Evolutionary conservation across 202 grass and related monocot species (phyloP), one percentile per base, ranked within the genome.

Genomic region (Hordeum pubiflorum): DNA sequence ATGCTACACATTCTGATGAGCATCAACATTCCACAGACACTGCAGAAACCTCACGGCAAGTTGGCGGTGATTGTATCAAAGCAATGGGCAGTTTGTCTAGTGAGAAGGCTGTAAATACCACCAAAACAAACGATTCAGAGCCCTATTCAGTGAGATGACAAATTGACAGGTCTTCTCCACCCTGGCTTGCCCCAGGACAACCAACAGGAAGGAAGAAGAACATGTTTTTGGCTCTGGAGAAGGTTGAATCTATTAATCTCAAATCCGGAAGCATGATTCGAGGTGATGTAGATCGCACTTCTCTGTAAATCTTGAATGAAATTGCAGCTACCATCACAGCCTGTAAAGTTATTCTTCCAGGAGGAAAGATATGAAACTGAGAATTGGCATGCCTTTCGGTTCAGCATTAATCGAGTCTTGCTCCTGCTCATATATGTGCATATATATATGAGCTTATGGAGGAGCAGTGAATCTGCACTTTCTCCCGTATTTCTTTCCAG

Each of bases 101-200:
- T 13, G 86, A 85, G 79, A 91, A 82, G 36, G n/a, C 82, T 69
- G 78, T 85, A 86, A 85, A 85, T 88, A 87, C 81, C 27, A 85
- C 81, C 50, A 89, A 82, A 62, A 62, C 79, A 26, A 94, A 79
- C 27, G 88, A 89, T 66, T 91, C 93, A 21, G 89, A 91, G 62
- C 90, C 89, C 20, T 99, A 93, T 87, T 91, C 90, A 71, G 90
- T 99, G 76, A 87, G 97, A 90, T 99, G 81, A 99, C 69, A 13
- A 63, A 54, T 54, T 82, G 58, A 74, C 58, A 63, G 23, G 14
- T 18, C 7, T 78, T 64, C 61, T 61, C 14, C 22, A 29, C 11
- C 40, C 61, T 63, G 24, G 79, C 78, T 82, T 69, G 18, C 39
- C 79, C 55, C 17, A 70, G 21, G 58, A 79, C 33, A 23, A 54